phyloP scores from a whole-genome alignment of 225 moss, liverwort and hornwort genomes.

The Straminergon stramineum region DNA sequence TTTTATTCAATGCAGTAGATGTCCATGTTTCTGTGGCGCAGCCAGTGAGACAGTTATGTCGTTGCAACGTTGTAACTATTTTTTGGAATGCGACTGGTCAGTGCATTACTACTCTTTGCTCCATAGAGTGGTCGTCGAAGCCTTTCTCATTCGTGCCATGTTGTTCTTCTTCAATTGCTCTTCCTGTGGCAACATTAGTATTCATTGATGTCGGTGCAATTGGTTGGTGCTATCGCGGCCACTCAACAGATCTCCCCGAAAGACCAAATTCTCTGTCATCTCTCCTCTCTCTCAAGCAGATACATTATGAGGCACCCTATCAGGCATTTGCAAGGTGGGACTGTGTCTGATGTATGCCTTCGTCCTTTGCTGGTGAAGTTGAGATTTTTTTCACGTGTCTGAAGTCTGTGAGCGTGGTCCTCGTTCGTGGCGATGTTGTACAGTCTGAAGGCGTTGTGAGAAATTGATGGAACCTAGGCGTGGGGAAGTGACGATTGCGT shows the following conservation, averaged over 20 bases:
- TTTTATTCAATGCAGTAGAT: background rate
- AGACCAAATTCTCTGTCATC: slow-evolving; percentile 41
- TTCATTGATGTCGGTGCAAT: slow-evolving; percentile 35
- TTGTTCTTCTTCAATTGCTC: slow-evolving; percentile 4
- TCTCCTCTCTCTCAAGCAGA: slow-evolving; percentile 37
- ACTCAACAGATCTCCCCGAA: slow-evolving; percentile 27
- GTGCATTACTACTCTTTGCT: slow-evolving; percentile 1
- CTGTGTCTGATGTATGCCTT: slow-evolving; percentile 25
- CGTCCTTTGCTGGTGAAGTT: slow-evolving; percentile 15
- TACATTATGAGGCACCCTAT: slow-evolving; percentile 53
- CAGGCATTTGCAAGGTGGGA: slow-evolving; percentile 70
- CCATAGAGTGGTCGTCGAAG: slow-evolving; percentile 1
- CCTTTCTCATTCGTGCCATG: slow-evolving; percentile 13
- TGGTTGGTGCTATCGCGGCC: slow-evolving; percentile 32
- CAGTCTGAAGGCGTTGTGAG: background rate
- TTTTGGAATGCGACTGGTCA: background rate
- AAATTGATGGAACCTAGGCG: background rate
- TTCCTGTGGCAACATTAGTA: slow-evolving; percentile 13
- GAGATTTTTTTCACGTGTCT: background rate
- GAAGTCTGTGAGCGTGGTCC: background rate
- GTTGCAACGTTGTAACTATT: background rate
- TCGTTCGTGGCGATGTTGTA: background rate
- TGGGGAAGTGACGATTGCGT: background rate
- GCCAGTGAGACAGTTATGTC: background rate
- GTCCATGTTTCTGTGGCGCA: background rate